Base-by-base conservation (phyloP, 148 eudicot genomes). In the Rhododendron ferrugineum region DNA sequence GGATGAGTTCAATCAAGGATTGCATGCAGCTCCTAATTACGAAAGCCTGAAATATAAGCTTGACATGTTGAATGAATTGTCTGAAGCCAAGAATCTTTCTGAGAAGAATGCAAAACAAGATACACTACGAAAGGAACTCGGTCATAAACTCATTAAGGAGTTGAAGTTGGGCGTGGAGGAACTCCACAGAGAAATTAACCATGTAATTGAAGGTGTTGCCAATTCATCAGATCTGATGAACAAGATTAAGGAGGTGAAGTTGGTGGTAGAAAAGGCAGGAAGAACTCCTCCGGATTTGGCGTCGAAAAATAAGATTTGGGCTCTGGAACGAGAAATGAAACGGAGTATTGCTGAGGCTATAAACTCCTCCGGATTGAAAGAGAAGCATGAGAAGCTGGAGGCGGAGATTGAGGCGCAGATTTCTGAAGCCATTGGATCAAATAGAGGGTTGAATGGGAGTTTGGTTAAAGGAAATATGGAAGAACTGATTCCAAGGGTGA, bases 21-120 rank as follows among this genome's bases (percentile, higher is more conserved):
- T 89, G 84, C 80, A 5, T 3, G 42, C 91, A 30, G 94, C 97
- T 83, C 96, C 97, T 34, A 96, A 96, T 86, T 90, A 90, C 86
- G 83, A 84, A 10, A 94, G 92, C 89, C 92, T 96, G 30, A 87
- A 75, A 84, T 54, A 84, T 87, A 93, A 91, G 91, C 94, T 92
- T 79, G 91, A 91, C 85, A 91, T 93, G 98, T 85, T 96, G 86
- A 87, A 93, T 82, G 97, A 96, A 83, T 83, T 95, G 81, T 88
- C 89, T 28, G 89, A 90, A 84, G 90, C 91, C 86, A 92, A 90
- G 90, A 86, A 81, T 76, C 73, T 89, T 13, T 88, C 92, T 26
- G 92, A 90, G 86, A 87, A 89, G 70, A 88, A 89, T 82, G 86
- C 77, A 66, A 91, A 89, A 83, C 82, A 88, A 49, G 84, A 85